A percentile compares a stretch with the other conserved stretches of the same genome.
Conservation (phyloP, 2,329 filamentous ascomycete genomes). For the Dactylellina leptospora region DNA sequence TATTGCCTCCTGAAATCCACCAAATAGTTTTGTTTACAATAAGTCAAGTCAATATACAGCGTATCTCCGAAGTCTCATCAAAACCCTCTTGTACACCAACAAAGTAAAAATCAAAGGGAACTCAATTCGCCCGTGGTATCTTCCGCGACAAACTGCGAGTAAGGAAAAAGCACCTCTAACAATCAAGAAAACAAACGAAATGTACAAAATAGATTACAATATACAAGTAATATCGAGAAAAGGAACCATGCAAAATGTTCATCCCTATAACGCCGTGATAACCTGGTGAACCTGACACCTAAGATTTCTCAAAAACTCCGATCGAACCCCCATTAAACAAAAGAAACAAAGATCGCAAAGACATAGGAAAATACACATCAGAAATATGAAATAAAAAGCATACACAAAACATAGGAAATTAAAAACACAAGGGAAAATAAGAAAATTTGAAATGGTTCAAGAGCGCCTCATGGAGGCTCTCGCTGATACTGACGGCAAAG, state of each 20-base stretch:
- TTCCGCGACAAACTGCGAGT: not conserved
- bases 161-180: not conserved
- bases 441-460: not conserved
- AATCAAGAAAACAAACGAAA: not conserved
- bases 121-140: not conserved
- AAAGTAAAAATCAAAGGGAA: too few species aligned
- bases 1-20: too few species aligned
- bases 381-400: not conserved
- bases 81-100: too few species aligned
- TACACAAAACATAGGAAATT: not conserved
- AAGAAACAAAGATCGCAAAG: not conserved
- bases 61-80: too few species aligned
- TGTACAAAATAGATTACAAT: not conserved
- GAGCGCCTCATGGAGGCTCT: conserved; percentile 19
- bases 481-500: not conserved
- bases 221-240: not conserved
- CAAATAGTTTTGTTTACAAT: too few species aligned
- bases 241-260: too few species aligned
- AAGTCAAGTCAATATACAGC: too few species aligned
- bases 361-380: not conserved
- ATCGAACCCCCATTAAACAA: not conserved
- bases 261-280: not conserved
- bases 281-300: not conserved
- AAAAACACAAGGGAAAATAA: conserved; percentile 1
- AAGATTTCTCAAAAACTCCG: conserved; percentile 6